A percentile compares a stretch with the other conserved stretches of the same genome.
Conservation (phyloP, 2,329 filamentous ascomycete species). For the Ophiostoma sp. region DNA sequence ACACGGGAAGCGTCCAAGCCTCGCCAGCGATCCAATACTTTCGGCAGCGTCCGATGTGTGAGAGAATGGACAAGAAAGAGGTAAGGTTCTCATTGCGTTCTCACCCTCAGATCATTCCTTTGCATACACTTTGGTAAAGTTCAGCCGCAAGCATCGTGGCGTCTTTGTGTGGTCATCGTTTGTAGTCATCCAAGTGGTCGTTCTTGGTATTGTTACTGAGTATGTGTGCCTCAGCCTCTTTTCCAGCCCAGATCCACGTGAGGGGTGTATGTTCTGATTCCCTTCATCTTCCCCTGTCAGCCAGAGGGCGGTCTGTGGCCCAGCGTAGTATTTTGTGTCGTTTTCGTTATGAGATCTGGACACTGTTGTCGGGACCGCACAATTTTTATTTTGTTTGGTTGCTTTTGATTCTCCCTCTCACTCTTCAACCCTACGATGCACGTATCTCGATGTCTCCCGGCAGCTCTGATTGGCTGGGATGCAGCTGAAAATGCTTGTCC, state of each 20-base stretch:
- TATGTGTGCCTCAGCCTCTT: background rate
- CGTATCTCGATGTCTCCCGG: constrained; percentile 12
- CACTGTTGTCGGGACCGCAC: background rate
- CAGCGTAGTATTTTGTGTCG: background rate
- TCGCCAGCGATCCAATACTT: background rate
- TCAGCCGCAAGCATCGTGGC: constrained; percentile 6
- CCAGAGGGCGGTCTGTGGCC: background rate
- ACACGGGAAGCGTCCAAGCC: background rate
- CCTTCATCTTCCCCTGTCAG: constrained; percentile 1
- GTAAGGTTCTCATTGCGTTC: background rate
- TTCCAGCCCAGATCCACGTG: constrained; percentile 5
- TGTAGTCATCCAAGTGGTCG: constrained; percentile 5
- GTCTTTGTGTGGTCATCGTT: background rate
- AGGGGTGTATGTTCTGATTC: background rate
- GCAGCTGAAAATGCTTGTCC: constrained; percentile 3
- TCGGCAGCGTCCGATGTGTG: constrained; percentile 5
- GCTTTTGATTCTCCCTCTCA: background rate
- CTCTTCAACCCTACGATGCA: background rate
- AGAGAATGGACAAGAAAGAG: background rate
- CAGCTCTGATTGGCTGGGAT: background rate
- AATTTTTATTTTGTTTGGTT: background rate
- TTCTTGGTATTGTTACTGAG: background rate
- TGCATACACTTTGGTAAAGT: background rate
- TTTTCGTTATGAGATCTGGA: background rate
- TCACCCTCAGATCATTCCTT: background rate